Percentiles rank a stretch among this genome's conserved stretches.
Conservation (phyloP, 1,139 yeast species). For the Kluyveromyces sp. region DNA sequence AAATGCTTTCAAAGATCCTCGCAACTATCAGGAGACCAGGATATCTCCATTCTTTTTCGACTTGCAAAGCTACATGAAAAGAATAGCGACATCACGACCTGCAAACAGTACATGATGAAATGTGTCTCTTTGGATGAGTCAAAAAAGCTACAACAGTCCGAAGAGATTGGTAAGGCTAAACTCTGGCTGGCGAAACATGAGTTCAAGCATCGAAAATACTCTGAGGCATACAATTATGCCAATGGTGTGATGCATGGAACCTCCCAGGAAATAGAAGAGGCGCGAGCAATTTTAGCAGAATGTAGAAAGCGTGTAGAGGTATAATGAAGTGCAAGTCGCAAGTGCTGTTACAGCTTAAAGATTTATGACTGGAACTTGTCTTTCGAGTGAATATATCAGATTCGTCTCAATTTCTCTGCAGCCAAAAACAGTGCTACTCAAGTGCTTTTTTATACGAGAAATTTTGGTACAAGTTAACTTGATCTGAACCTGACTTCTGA, state of each 20-base stretch:
- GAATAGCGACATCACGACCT: slow-evolving; percentile 44
- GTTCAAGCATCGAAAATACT: slow-evolving; percentile 48
- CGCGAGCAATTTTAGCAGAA: slow-evolving; percentile 74
- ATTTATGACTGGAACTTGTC: too few relatives aligned
- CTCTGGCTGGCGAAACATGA: slow-evolving; percentile 82
- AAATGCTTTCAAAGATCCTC: slow-evolving; percentile 47
- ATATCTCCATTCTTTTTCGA: slow-evolving; percentile 52
- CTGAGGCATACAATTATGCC: slow-evolving; percentile 68
- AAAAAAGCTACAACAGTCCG: slow-evolving; percentile 56
- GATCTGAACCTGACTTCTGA: too few relatives aligned
- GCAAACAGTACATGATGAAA: slow-evolving; percentile 60
- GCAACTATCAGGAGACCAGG: slow-evolving; percentile 39
- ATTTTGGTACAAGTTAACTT: too few relatives aligned
- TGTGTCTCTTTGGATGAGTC: slow-evolving; percentile 59
- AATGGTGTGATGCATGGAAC: slow-evolving; percentile 68
- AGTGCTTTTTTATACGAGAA: too few relatives aligned
- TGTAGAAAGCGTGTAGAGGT: slow-evolving; percentile 34
- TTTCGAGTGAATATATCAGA: too few relatives aligned
- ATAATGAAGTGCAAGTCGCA: background rate
- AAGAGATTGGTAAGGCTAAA: slow-evolving; percentile 75
- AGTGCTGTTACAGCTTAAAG: too few relatives aligned
- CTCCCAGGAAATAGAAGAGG: slow-evolving; percentile 84
- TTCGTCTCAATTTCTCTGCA: too few relatives aligned
- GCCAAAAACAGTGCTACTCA: too few relatives aligned
- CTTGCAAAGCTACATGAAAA: slow-evolving; percentile 65